Evolutionary conservation across 2,329 filamentous ascomycete species (phyloP).

Genomic region (Colletotrichum salicis): DNA sequence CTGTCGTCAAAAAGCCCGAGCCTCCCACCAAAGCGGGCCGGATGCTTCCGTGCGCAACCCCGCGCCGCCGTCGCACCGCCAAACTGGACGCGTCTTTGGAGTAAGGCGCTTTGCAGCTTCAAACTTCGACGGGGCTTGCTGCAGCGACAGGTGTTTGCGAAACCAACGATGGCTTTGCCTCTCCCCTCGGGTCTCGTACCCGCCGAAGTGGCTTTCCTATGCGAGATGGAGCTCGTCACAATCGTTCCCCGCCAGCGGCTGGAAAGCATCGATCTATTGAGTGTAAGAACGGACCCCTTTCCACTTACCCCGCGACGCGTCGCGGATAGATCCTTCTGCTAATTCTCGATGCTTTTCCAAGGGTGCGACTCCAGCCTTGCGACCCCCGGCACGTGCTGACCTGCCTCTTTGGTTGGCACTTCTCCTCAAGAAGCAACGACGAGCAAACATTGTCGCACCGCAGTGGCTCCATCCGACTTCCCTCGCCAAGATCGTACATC

Average conservation of each 20-base stretch:
- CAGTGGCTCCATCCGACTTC: slow-evolving; percentile 85
- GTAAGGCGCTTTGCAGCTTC: neutral
- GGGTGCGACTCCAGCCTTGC: slow-evolving; percentile 81
- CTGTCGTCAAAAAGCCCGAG: neutral
- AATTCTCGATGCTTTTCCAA: slow-evolving; percentile 48
- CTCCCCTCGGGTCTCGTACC: slow-evolving; percentile 74
- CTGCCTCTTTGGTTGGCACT: slow-evolving; percentile 95
- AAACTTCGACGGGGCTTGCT: neutral
- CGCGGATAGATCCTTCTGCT: neutral
- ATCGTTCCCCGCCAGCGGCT: slow-evolving; percentile 91
- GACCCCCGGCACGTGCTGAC: slow-evolving; percentile 81
- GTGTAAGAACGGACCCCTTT: slow-evolving; percentile 67
- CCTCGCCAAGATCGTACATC: slow-evolving; percentile 79
- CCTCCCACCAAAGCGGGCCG: slow-evolving; percentile 2
- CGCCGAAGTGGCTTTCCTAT: slow-evolving; percentile 90
- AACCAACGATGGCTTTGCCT: slow-evolving; percentile 58
- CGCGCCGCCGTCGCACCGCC: slow-evolving; percentile 8
- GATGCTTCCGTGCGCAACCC: slow-evolving; percentile 22
- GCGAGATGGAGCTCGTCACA: slow-evolving; percentile 97
- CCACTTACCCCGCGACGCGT: slow-evolving; percentile 22
- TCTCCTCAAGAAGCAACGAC: slow-evolving; percentile 91
- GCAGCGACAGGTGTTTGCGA: neutral
- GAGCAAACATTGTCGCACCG: slow-evolving; percentile 91
- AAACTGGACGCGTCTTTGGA: slow-evolving; percentile 3
- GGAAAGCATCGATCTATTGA: slow-evolving; percentile 84